Conservation (phyloP, 495 filamentous ascomycete genomes). For the Wilcoxina mikolae region DNA sequence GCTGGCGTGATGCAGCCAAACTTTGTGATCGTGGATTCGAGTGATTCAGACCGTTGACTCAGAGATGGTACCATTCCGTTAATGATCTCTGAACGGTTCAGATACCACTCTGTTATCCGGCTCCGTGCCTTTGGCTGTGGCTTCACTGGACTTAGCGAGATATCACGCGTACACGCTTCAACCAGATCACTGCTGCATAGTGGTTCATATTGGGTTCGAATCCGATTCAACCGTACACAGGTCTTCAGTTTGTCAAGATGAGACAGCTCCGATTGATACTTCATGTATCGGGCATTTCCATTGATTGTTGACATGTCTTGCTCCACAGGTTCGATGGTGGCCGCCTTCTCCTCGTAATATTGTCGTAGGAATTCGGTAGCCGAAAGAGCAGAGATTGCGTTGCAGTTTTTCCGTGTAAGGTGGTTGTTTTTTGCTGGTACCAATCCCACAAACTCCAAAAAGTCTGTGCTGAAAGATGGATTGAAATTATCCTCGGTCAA, state of each 20-base stretch:
- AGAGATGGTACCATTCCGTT: constrained; percentile 58
- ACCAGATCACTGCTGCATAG: constrained; percentile 65
- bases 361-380: constrained; percentile 37
- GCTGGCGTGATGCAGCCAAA: constrained; percentile 86
- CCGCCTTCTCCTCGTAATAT: constrained; percentile 14
- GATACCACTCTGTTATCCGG: constrained; percentile 55
- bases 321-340: constrained; percentile 35
- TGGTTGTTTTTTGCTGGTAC: constrained; percentile 57
- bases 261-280: constrained; percentile 53
- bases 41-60: constrained; percentile 49
- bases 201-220: constrained; percentile 65
- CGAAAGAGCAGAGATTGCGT: constrained; percentile 48
- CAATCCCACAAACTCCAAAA: constrained; percentile 67
- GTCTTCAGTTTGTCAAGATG: constrained; percentile 67
- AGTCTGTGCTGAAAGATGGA: constrained; percentile 36
- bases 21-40: constrained; percentile 64
- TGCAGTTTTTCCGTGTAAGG: constrained; percentile 45
- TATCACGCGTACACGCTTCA: constrained; percentile 51
- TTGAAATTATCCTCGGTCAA: constrained; percentile 50
- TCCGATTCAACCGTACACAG: constrained; percentile 63
- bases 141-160: constrained; percentile 39
- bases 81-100: constrained; percentile 52
- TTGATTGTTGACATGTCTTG: constrained; percentile 47
- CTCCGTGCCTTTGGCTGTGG: constrained; percentile 39
- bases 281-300: constrained; percentile 55